A percentile compares a stretch with the other conserved stretches of the same genome.
phyloP scores from a whole-genome alignment of 2,329 filamentous ascomycete species.

The Nigrospora osmanthi region DNA sequence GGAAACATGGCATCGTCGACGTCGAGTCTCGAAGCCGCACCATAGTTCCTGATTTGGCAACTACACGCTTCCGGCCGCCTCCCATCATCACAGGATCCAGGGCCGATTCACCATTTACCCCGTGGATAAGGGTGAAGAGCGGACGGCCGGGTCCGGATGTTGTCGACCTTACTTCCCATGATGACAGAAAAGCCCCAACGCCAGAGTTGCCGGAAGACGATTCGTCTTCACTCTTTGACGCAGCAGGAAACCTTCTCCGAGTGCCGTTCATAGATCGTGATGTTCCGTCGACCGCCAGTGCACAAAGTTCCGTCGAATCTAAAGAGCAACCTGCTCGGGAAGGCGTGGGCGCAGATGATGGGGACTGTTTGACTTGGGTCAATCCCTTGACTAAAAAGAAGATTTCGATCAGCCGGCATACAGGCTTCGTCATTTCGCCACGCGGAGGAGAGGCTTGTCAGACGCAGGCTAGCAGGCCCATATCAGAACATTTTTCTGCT shows the following conservation, averaged over 20 bases:
- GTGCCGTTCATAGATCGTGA: constrained; percentile 33
- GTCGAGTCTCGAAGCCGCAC: background rate
- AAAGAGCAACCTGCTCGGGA: background rate
- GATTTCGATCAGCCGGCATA: constrained; percentile 45
- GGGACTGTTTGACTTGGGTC: constrained; percentile 41
- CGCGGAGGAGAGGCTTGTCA: no score
- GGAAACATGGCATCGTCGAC: background rate
- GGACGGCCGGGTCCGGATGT: constrained; percentile 9
- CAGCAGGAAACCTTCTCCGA: constrained; percentile 31
- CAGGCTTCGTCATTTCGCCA: constrained; percentile 34
- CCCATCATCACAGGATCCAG: constrained; percentile 8
- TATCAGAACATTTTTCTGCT: no score
- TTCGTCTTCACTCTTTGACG: constrained; percentile 25
- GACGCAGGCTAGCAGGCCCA: no score
- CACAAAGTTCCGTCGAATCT: background rate
- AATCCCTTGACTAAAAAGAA: constrained; percentile 50
- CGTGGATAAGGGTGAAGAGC: constrained; percentile 27
- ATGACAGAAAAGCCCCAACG: background rate
- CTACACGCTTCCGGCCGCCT: constrained; percentile 24
- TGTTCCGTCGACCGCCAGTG: background rate
- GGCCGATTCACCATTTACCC: constrained; percentile 23
- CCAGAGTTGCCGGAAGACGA: background rate
- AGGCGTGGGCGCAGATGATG: background rate
- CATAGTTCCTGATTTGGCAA: constrained; percentile 16
- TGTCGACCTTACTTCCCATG: no score